Evolutionary conservation across 1,139 yeast genomes (phyloP).

Genomic region (Candida sanyaensis): DNA sequence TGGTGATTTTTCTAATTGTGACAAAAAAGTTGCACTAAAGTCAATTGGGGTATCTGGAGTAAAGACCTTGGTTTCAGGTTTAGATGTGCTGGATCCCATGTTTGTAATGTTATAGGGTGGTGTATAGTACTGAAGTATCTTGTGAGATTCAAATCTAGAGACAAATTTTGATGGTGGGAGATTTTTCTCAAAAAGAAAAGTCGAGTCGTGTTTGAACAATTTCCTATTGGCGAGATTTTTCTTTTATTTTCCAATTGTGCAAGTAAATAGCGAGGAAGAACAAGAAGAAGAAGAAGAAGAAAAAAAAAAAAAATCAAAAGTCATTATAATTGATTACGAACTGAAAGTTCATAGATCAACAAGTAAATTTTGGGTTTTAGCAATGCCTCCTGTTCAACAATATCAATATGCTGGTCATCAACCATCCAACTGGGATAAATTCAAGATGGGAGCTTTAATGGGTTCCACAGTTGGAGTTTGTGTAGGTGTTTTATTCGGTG

Average conservation of each 20-base stretch:
- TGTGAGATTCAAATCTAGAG: not conserved
- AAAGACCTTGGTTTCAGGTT: conserved; percentile 65
- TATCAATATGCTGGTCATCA: conserved; percentile 71
- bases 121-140: not conserved
- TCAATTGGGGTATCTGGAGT: conserved; percentile 76
- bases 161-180: conserved; percentile 2
- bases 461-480: conserved; percentile 96
- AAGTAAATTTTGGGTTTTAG: not conserved
- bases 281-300: too few relatives aligned
- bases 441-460: conserved; percentile 98
- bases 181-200: not conserved
- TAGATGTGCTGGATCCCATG: conserved; percentile 61
- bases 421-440: conserved; percentile 90
- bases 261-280: too few relatives aligned
- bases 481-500: conserved; percentile 93
- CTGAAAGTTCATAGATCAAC: not conserved
- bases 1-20: conserved; percentile 68
- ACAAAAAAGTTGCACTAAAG: conserved; percentile 66
- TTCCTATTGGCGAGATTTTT: conserved; percentile 1
- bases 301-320: not conserved
- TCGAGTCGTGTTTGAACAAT: conserved; percentile 1
- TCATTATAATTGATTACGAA: not conserved
- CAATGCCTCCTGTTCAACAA: conserved; percentile 87
- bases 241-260: not conserved
- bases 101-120: not conserved